Percentiles rank a stretch among this genome's conserved stretches.
phyloP scores from a whole-genome alignment of 495 filamentous ascomycete genomes.

The Penicillium malachiteum region DNA sequence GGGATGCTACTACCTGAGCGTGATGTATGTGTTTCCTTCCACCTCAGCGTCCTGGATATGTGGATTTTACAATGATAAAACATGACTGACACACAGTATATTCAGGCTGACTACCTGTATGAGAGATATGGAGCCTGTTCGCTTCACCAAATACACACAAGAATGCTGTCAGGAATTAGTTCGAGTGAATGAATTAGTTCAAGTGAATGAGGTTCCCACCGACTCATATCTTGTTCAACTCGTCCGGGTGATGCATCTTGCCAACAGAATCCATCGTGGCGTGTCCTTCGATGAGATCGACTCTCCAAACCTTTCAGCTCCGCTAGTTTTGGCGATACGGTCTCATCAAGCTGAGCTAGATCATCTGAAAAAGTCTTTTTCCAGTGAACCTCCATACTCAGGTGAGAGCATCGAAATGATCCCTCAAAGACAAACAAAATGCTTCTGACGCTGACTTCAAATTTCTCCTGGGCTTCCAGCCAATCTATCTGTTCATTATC shows the following conservation, averaged over 20 bases:
- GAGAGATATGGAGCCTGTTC: slow-evolving; percentile 28
- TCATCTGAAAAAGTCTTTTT: slow-evolving; percentile 13
- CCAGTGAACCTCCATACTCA: slow-evolving; percentile 13
- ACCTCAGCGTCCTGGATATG: not conserved
- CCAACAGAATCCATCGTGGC: slow-evolving; percentile 13
- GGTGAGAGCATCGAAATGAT: too few species aligned
- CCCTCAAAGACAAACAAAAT: too few species aligned
- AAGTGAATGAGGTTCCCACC: slow-evolving; percentile 14
- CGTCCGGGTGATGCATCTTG: slow-evolving; percentile 22
- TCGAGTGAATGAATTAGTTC: slow-evolving; percentile 11
- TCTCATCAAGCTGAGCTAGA: slow-evolving; percentile 16
- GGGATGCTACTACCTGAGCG: slow-evolving; percentile 35
- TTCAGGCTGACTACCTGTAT: slow-evolving; percentile 30
- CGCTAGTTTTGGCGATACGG: slow-evolving; percentile 22
- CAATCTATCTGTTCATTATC: slow-evolving; percentile 15
- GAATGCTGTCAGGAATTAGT: slow-evolving; percentile 22
- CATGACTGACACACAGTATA: not conserved
- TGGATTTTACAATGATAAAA: not conserved
- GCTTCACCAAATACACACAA: slow-evolving; percentile 30
- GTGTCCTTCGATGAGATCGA: slow-evolving; percentile 9
- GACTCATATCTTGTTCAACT: slow-evolving; percentile 29
- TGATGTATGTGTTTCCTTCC: slow-evolving; percentile 19
- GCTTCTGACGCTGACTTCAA: not conserved
- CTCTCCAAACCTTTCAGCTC: slow-evolving; percentile 3
- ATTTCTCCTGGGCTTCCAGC: not conserved